phyloP scores from a whole-genome alignment of 2,329 filamentous ascomycete genomes.

The Fusarium praegraminearum region DNA sequence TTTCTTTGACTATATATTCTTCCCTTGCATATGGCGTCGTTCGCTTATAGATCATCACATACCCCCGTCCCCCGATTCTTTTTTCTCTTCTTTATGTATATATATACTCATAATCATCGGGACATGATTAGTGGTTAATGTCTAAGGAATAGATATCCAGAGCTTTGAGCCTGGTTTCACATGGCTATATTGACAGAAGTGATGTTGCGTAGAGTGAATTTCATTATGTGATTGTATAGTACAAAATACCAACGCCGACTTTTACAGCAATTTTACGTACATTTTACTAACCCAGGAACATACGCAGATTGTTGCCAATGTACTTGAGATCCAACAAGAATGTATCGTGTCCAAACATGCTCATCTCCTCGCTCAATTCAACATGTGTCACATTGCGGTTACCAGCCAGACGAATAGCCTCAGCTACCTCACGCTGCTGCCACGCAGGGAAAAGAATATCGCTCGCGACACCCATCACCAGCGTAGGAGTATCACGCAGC shows the following conservation, averaged over 20 bases:
- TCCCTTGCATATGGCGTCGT: constrained; percentile 26
- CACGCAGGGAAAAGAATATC: constrained; percentile 98
- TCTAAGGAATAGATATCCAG: constrained; percentile 35
- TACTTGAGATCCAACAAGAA: constrained; percentile 93
- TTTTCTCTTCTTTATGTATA: constrained; percentile 20
- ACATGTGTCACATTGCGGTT: constrained; percentile 87
- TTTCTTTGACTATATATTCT: constrained; percentile 11
- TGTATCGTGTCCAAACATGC: constrained; percentile 95
- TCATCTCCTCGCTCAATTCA: constrained; percentile 93
- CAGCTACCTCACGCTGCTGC: constrained; percentile 95
- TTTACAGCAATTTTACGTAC: constrained; percentile 3
- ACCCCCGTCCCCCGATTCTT: constrained; percentile 32
- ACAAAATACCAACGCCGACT: neutral
- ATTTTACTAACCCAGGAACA: constrained; percentile 73
- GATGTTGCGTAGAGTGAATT: neutral
- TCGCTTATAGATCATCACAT: constrained; percentile 41
- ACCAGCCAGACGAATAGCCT: constrained; percentile 80
- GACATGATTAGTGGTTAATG: constrained; percentile 43
- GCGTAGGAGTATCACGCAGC: constrained; percentile 80
- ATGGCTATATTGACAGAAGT: constrained; percentile 13
- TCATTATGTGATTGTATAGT: neutral
- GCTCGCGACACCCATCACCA: constrained; percentile 94
- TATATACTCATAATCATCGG: constrained; percentile 37
- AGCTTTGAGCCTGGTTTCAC: constrained; percentile 21
- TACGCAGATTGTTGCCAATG: constrained; percentile 84